Evolutionary conservation across 1,284 basidiomycete genomes (phyloP).

Genomic region (Bondarzewia mesenterica): DNA sequence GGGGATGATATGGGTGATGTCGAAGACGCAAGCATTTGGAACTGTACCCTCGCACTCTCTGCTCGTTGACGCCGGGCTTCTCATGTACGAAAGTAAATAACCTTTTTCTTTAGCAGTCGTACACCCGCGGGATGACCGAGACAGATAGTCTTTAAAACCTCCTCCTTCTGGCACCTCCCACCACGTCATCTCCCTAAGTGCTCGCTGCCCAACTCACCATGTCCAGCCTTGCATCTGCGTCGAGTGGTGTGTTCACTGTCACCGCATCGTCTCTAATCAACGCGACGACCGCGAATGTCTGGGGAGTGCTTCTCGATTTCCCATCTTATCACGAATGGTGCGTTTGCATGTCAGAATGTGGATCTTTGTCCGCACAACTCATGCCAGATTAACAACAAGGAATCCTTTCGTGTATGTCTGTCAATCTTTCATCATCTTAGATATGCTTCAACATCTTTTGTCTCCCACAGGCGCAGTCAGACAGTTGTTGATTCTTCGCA

Average conservation of each 20-base stretch:
- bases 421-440: not conserved
- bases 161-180: too few species aligned
- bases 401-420: slow-evolving; percentile 8
- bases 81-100: too few species aligned
- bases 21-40: too few species aligned
- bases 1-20: too few species aligned
- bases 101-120: too few species aligned
- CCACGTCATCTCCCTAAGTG: too few species aligned
- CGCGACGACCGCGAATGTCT: slow-evolving; percentile 24
- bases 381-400: not conserved
- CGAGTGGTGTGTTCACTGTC: slow-evolving; percentile 17
- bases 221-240: not conserved
- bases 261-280: slow-evolving; percentile 23
- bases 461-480: slow-evolving; percentile 7
- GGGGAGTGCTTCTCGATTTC: slow-evolving; percentile 28
- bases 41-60: too few species aligned
- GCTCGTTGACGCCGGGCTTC: too few species aligned
- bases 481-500: slow-evolving; percentile 3
- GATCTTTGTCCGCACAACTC: too few species aligned
- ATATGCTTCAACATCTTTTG: not conserved
- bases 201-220: not conserved
- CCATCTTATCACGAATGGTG: slow-evolving; percentile 24
- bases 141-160: too few species aligned
- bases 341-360: not conserved
- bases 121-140: too few species aligned